These are phyloP conservation scores for Penicillium egyptiacum DNA, from an alignment of 495 filamentous ascomycete species.

Conservation along the genomic window DNA sequence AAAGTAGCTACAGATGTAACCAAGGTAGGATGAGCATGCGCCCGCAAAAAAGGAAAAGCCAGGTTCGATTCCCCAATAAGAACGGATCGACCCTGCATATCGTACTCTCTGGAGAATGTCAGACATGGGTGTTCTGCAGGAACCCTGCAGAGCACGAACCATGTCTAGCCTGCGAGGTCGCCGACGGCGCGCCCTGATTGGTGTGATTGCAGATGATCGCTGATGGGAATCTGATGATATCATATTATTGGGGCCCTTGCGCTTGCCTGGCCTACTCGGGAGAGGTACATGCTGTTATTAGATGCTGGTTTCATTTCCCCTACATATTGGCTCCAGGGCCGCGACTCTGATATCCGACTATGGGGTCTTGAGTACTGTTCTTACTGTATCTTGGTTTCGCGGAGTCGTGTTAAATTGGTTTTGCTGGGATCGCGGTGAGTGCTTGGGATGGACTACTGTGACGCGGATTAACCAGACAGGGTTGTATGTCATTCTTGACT, in stretches of 20 bases:
- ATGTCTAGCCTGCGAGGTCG: constrained; percentile 1
- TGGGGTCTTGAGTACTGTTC: neutral
- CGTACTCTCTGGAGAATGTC: constrained; percentile 11
- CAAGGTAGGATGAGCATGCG: neutral
- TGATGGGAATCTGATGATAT: constrained; percentile 6
- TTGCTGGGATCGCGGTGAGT: neutral
- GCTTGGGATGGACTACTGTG: neutral
- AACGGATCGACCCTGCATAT: constrained; percentile 8
- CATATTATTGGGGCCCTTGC: constrained; percentile 13
- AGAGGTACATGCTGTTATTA: constrained; percentile 3
- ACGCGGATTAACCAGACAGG: neutral
- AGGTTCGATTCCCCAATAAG: neutral
- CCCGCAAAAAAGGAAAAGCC: neutral
- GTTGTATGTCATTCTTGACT: neutral
- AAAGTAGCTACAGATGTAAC: neutral
- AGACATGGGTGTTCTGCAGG: constrained; percentile 13
- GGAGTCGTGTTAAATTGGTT: neutral
- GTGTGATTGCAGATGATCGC: neutral
- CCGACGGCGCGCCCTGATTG: neutral
- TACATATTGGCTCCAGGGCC: constrained; percentile 1
- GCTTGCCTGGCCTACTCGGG: neutral
- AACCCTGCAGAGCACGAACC: constrained; percentile 9
- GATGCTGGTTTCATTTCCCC: neutral
- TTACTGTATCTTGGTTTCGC: neutral
- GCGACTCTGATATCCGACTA: neutral